phyloP scores from a whole-genome alignment of 768 basidiomycete species.

The Heimioporus sp. region DNA sequence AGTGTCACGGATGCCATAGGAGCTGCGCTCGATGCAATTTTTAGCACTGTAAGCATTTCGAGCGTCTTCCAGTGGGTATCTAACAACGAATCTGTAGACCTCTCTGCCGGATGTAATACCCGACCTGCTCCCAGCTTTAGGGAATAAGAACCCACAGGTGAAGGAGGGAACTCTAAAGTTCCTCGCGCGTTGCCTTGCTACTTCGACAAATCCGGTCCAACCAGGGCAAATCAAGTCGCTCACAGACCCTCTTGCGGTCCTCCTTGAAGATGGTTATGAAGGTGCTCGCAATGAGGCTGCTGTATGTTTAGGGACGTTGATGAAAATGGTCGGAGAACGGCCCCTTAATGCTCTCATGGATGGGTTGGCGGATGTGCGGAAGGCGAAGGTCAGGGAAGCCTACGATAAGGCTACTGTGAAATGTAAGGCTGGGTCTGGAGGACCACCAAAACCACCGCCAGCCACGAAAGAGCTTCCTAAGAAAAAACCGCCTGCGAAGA shows the following conservation, averaged over 20 bases:
- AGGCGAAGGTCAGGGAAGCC: constrained; percentile 91
- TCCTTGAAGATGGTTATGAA: constrained; percentile 87
- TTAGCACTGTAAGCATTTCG: constrained; percentile 63
- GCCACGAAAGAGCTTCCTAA: constrained; percentile 34
- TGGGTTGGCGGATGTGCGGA: constrained; percentile 79
- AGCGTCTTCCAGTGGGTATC: constrained; percentile 1
- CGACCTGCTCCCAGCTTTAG: constrained; percentile 73
- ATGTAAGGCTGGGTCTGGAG: constrained; percentile 65
- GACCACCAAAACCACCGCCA: constrained; percentile 41
- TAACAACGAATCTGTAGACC: constrained; percentile 46
- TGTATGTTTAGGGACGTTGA: constrained; percentile 81
- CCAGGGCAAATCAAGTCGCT: constrained; percentile 78
- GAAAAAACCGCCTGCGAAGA: constrained; percentile 37
- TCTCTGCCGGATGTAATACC: constrained; percentile 78
- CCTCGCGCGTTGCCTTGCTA: constrained; percentile 71
- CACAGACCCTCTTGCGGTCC: constrained; percentile 67
- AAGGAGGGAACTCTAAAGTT: constrained; percentile 93
- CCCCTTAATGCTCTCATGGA: constrained; percentile 87
- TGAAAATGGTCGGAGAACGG: constrained; percentile 97
- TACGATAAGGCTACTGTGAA: constrained; percentile 91
- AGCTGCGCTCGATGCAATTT: constrained; percentile 84
- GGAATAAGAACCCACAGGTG: constrained; percentile 94
- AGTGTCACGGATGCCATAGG: constrained; percentile 90
- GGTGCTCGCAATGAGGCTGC: constrained; percentile 92
- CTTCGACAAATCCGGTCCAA: constrained; percentile 66